Base-by-base conservation (phyloP, 108 stramenopile species). In the Seminavis robusta region DNA sequence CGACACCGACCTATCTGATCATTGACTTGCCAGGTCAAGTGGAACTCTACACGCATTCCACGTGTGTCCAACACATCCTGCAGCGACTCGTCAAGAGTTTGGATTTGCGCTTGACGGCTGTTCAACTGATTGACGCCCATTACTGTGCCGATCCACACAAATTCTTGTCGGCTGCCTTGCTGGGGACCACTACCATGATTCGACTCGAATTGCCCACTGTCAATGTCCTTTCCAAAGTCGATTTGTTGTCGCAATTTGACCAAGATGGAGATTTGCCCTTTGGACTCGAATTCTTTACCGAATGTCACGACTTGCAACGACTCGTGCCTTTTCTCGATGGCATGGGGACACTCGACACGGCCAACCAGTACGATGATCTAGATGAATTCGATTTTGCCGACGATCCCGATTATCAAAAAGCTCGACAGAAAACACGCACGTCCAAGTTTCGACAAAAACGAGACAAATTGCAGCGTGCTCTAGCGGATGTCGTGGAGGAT, bases 21-120 rank as follows among this genome's bases (percentile, higher is more conserved):
- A 83, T 99, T 33, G 98, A 99, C 69, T 77, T 94, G 28, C 98
- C 98, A 5, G 98, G 98, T 19, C 98, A 99, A 72, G 88, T 95
- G 40, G 98, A 99, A 70, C 57, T 99, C 33, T 98, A 90, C 52
- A 95, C 97, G 16, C 97, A 99, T 62, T 73, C 81, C 20, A 71
- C 59, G 10, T 68, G 79, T 21, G 71, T 98, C 0, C 80, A 78
- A 25, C 60, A 70, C 17, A 42, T 98, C 6, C 61, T 97, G 19
- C 29, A 47, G 21, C 37, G 75, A 33, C 66, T 99, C 2, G 68
- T 76, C 30, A 66, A 76, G 51, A 67, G 77, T 6, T 77, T 94
- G 40, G 90, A 96, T 69, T 61, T 94, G 48, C 79, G 97, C 39
- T 74, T 99, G 58, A 70, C 81, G 11, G 81, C 88, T 30, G 94